Base-by-base conservation (phyloP, 2,329 filamentous ascomycete species). In the Onygena corvina region DNA sequence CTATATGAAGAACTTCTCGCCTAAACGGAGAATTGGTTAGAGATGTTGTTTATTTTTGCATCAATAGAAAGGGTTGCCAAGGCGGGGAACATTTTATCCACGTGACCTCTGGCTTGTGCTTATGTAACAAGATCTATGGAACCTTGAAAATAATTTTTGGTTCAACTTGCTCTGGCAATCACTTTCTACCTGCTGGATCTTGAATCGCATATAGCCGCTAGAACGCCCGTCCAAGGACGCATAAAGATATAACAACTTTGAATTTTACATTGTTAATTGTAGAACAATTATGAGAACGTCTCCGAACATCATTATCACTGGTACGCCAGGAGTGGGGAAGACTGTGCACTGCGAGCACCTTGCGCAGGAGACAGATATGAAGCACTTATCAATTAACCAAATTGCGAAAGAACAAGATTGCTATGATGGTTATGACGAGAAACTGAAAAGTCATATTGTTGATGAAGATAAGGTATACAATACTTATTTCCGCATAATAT, bases 321-420 rank as follows among this genome's bases (percentile, higher is more conserved):
- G 92, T 56, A 98, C 92, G 16, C 92, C 92, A 0, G 92, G 92
- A 49, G 87, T 93, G 23, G 92, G 92, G 61, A 98, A 98, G 72
- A 94, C 89, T 14, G 93, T 86, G 5, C 89, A 94, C 65, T 86
- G 85, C 63, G 86, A 94, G 66, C 75, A 80, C 59, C 72, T 98
- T 45, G 86, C 86, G 4, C 75, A 83, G 61, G 79, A 76, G 52
- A 84, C 83, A 6, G 85, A 83, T 1, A 71, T 96, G 56, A 82
- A 81, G 59, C 89, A 95, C 65, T 67, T 98, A 11, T 84, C 84
- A 7, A 80, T 98, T 60, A 98, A 96, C 66, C 79, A 94, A 58
- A 74, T 96, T 33, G 89, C 93, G 53, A 95, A 94, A 68, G 86
- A 94, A 54, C 79, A 83, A 57, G 80, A 76, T 51, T 95, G 89